Conservation (phyloP, 441 rosid genomes). For the Biscutella laevigata region DNA sequence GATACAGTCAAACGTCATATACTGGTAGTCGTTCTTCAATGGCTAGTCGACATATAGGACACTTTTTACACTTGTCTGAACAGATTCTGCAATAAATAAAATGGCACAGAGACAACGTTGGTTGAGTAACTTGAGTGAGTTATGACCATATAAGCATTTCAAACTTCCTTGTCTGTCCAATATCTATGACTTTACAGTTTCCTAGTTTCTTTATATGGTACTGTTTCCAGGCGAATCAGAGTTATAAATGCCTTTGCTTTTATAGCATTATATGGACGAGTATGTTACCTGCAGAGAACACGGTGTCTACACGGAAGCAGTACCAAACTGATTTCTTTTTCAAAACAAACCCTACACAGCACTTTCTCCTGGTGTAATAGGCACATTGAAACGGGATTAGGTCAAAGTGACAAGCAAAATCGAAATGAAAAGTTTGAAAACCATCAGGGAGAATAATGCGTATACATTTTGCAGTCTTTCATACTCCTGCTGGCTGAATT, state of each 20-base stretch:
- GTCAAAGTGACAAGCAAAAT: background rate
- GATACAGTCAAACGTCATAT: slow-evolving; percentile 62
- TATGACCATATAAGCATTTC: background rate
- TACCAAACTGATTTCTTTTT: slow-evolving; percentile 75
- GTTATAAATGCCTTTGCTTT: background rate
- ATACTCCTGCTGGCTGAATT: slow-evolving; percentile 82
- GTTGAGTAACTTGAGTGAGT: too few species aligned
- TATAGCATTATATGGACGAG: background rate
- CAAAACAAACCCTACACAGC: slow-evolving; percentile 87
- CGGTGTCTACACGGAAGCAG: slow-evolving; percentile 95
- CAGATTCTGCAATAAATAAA: slow-evolving; percentile 61
- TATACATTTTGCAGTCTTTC: slow-evolving; percentile 82
- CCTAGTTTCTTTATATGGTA: background rate
- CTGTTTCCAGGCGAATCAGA: background rate
- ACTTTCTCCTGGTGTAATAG: slow-evolving; percentile 71
- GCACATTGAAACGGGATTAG: background rate
- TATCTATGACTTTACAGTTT: background rate
- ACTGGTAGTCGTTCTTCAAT: slow-evolving; percentile 79
- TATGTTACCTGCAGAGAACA: slow-evolving; percentile 73
- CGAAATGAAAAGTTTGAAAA: background rate
- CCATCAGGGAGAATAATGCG: background rate
- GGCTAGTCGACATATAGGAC: slow-evolving; percentile 74
- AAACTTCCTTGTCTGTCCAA: background rate
- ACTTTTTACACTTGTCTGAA: slow-evolving; percentile 76
- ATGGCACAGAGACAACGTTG: background rate